Percentiles rank a stretch among this genome's conserved stretches.
Conservation (phyloP, 495 filamentous ascomycete species). For the Penicillium diatomitis region DNA sequence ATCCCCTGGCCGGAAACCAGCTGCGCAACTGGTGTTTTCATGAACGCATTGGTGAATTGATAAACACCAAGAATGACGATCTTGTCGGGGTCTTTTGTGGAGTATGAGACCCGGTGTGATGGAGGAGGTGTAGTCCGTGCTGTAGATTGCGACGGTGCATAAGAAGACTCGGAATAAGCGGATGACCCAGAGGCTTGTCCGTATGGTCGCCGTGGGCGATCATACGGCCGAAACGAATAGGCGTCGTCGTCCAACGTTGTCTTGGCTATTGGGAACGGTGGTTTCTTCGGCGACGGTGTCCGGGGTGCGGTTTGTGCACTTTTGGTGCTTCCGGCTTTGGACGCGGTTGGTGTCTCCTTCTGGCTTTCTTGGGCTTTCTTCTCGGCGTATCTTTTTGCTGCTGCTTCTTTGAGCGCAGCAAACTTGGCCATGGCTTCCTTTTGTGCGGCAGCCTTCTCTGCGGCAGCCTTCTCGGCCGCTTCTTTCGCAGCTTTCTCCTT, state of each 20-base stretch:
- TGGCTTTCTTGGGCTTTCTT: conserved; percentile 36
- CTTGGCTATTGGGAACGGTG: conserved; percentile 50
- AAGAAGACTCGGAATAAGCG: conserved; percentile 74
- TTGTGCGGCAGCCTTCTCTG: conserved; percentile 34
- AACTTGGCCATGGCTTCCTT: conserved; percentile 41
- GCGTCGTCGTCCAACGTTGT: conserved; percentile 59
- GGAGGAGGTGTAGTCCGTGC: conserved; percentile 80
- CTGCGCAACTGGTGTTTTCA: conserved; percentile 70
- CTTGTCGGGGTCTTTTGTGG: conserved; percentile 85
- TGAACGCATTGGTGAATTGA: conserved; percentile 74
- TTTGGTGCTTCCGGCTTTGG: conserved; percentile 17
- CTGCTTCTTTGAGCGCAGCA: conserved; percentile 37
- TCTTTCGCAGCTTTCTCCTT: conserved; percentile 28
- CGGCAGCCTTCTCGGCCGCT: conserved; percentile 37
- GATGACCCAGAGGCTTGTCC: conserved; percentile 46
- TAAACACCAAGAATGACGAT: conserved; percentile 91
- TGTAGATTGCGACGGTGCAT: conserved; percentile 71
- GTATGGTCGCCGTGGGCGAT: conserved; percentile 53
- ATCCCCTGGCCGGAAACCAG: conserved; percentile 64
- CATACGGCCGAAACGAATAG: conserved; percentile 78
- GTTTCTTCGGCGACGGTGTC: conserved; percentile 45
- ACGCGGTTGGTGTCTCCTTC: conserved; percentile 23
- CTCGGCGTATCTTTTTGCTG: conserved; percentile 37
- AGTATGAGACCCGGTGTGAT: conserved; percentile 63
- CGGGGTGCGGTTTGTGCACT: conserved; percentile 26